A percentile compares a stretch with the other conserved stretches of the same genome.
Conservation (phyloP, 2,329 filamentous ascomycete genomes). For the Clarireedia sp. region DNA sequence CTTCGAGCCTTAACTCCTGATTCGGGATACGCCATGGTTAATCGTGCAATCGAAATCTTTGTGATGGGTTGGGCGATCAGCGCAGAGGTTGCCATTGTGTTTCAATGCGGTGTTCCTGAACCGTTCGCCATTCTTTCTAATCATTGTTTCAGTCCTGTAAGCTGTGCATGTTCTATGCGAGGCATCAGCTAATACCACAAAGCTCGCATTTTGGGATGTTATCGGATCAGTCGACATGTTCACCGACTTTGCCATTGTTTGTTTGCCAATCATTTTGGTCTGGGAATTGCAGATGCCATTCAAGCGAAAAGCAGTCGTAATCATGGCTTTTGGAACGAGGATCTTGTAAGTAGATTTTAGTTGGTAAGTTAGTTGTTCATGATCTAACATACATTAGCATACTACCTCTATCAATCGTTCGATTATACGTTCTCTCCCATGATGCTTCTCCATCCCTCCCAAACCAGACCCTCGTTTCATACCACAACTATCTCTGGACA, state of each 20-base stretch:
- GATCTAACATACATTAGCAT: slow-evolving; percentile 23
- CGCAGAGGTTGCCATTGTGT: slow-evolving; percentile 10
- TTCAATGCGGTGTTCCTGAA: slow-evolving; percentile 24
- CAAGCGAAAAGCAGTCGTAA: slow-evolving; percentile 26
- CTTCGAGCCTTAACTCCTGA: slow-evolving; percentile 4
- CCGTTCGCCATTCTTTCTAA: slow-evolving; percentile 21
- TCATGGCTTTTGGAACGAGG: slow-evolving; percentile 17
- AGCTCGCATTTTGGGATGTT: slow-evolving; percentile 36
- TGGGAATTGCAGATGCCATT: slow-evolving; percentile 38
- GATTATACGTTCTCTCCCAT: slow-evolving; percentile 13
- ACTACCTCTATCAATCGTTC: slow-evolving; percentile 26
- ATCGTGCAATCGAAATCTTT: slow-evolving; percentile 5
- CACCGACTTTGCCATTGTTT: slow-evolving; percentile 38
- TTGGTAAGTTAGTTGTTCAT: background rate
- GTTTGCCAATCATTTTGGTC: slow-evolving; percentile 38
- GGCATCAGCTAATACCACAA: background rate
- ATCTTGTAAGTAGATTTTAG: slow-evolving; percentile 28
- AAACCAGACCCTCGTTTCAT: slow-evolving; percentile 14
- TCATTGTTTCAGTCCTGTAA: slow-evolving; percentile 21
- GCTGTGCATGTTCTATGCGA: background rate
- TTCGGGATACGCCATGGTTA: slow-evolving; percentile 9
- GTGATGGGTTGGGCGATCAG: slow-evolving; percentile 4
- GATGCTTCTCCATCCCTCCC: slow-evolving; percentile 2
- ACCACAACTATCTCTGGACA: slow-evolving; percentile 14
- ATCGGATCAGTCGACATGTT: slow-evolving; percentile 41